Evolutionary conservation across 345 rosid species (phyloP).

Genomic region (Microcos paniculata): DNA sequence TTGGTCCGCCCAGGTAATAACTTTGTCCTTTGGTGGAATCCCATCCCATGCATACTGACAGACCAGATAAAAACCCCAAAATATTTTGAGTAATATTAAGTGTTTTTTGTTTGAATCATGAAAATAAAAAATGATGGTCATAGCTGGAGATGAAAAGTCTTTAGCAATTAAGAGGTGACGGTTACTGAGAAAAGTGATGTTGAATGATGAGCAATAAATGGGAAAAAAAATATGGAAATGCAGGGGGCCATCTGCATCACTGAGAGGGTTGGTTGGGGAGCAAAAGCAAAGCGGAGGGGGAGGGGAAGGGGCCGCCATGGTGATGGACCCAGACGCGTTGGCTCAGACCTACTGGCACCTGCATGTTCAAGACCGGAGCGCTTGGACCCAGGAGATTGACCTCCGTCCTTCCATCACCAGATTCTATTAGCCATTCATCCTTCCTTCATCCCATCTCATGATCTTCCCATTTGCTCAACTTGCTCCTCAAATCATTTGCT

Average conservation of each 20-base stretch:
- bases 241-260: conserved; percentile 53
- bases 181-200: neutral
- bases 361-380: conserved; percentile 78
- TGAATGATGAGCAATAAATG: conserved; percentile 13
- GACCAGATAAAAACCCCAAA: neutral
- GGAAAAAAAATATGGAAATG: neutral
- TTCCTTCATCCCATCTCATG: neutral
- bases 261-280: conserved; percentile 43
- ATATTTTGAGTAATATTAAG: no score
- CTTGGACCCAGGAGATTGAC: conserved; percentile 96
- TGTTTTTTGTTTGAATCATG: no score
- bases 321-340: conserved; percentile 81
- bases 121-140: no score
- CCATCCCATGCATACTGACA: neutral
- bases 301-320: conserved; percentile 21
- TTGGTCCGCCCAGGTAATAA: conserved; percentile 71
- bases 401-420: conserved; percentile 58
- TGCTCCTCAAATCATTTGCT: neutral
- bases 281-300: conserved; percentile 36
- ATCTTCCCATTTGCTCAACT: neutral
- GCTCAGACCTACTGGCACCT: conserved; percentile 96
- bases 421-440: conserved; percentile 15
- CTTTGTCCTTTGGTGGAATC: neutral
- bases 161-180: neutral
- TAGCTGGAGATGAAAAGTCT: neutral